Conservation (phyloP, 352 stramenopile species). For the Pythium monospermum region DNA sequence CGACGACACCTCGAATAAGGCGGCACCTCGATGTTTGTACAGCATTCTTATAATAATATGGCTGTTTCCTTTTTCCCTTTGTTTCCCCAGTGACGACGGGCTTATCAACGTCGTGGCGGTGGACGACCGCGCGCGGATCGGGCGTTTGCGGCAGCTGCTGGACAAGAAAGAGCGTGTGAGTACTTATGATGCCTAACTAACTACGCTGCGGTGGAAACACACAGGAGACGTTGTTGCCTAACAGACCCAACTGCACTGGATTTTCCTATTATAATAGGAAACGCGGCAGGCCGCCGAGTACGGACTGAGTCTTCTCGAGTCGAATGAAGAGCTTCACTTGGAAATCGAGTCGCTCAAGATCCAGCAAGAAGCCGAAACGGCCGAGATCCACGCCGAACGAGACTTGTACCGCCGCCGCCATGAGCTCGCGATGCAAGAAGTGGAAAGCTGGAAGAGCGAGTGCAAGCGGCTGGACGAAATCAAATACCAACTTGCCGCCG, state of each 20-base stretch:
- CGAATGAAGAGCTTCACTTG: conserved; percentile 72
- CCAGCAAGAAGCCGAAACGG: conserved; percentile 54
- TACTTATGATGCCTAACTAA: conserved; percentile 7
- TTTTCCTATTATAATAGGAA: conserved; percentile 61
- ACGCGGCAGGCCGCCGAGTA: conserved; percentile 73
- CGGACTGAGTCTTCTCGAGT: conserved; percentile 63
- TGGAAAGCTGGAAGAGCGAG: conserved; percentile 67
- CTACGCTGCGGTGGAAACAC: too few relatives aligned
- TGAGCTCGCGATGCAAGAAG: conserved; percentile 53
- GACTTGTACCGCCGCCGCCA: conserved; percentile 57
- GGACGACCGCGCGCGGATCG: conserved; percentile 46
- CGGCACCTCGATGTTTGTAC: not conserved
- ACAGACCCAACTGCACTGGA: too few relatives aligned
- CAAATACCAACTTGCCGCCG: conserved; percentile 43
- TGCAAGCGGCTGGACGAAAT: conserved; percentile 55
- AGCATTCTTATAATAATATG: not conserved
- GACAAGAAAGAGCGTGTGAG: conserved; percentile 45
- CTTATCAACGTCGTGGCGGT: conserved; percentile 34
- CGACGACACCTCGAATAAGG: too few relatives aligned
- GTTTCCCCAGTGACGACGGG: conserved; percentile 45
- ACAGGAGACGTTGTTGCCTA: too few relatives aligned
- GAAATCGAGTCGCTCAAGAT: conserved; percentile 68
- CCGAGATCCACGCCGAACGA: conserved; percentile 57
- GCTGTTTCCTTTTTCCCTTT: not conserved
- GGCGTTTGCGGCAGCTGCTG: conserved; percentile 38